A percentile compares a stretch with the other conserved stretches of the same genome.
Evolutionary conservation across 225 moss, liverwort and hornwort species (phyloP).

Genomic region (Straminergon stramineum): DNA sequence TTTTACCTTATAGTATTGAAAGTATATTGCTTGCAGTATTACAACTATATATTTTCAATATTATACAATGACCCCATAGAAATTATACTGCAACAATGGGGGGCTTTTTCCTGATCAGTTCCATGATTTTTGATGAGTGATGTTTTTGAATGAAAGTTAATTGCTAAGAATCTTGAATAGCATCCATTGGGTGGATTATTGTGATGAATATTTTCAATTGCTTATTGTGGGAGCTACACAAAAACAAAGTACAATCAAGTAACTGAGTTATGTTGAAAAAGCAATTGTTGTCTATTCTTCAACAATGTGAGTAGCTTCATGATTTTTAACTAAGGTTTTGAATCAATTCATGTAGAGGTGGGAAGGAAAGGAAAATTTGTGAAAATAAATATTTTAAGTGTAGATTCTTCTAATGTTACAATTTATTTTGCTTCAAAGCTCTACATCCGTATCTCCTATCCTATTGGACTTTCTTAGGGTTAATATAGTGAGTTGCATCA

Average conservation of each 20-base stretch:
- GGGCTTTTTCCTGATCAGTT: no score
- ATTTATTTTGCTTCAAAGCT: background rate
- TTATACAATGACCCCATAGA: no score
- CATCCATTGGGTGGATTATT: background rate
- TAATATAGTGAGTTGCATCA: background rate
- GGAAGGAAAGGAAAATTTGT: no score
- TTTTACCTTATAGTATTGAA: no score
- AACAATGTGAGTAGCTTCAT: background rate
- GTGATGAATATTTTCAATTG: background rate
- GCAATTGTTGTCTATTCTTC: background rate
- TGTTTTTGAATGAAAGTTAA: background rate
- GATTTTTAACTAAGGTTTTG: background rate
- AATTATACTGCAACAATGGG: no score
- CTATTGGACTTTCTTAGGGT: rapidly evolving
- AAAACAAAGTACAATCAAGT: background rate
- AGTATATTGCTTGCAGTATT: no score
- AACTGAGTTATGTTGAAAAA: background rate
- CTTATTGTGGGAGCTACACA: background rate
- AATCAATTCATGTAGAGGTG: background rate
- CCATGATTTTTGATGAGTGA: no score
- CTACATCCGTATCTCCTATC: background rate
- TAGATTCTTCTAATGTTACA: background rate
- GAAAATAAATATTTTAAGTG: rapidly evolving
- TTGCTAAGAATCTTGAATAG: no score
- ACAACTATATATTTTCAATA: no score